Evolutionary conservation across 306 rosid genomes (phyloP), one percentile per base, ranked within the genome.

Genomic region (Mimosa bimucronata): DNA sequence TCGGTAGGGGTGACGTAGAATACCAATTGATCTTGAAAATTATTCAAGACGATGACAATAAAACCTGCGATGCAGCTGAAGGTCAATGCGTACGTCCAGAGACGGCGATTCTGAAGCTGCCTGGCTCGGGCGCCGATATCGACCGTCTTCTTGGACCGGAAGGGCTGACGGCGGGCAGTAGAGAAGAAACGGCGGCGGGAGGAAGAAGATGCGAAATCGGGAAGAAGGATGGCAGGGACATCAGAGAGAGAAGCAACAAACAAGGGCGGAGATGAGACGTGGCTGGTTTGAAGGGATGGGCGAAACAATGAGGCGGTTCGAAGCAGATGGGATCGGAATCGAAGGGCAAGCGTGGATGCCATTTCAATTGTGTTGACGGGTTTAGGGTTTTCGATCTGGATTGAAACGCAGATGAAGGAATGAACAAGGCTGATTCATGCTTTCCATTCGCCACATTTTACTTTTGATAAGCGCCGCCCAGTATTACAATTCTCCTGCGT

Each of bases 1-100:
- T 95, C 94, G 10, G 93, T 90, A 4, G 99, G 99, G 12, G 97
- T 95, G 6, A 91, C 89, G 86, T 92, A 95, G 87, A 95, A 95
- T 40, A 93, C 94, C 37, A 95, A 48, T 12, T 91, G 89, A 72
- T 95, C 97, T 9, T 93, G 90, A 82, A 92, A 91, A 62, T 82
- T 89, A 85, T 85, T 95, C 75, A 95, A 88, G 26, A 93, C 92
- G 60, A 93, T 79, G 19, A 95, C 99, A 3, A 95, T 77, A 85
- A 95, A 95, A 0, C 99, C 99, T 0, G 98, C 96, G 8, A 93
- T 48, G 79, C 90, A 84, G 76, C 90, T 82, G 81, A 90, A 91
- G 25, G 92, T 83, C 0, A 95, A 71, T 0, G 91, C 96, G 62
- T 93, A 93, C 40, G 96, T 84, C 99, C 99, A 95, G 3, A 95